phyloP scores from a whole-genome alignment of 2,329 filamentous ascomycete species.

The Plenodomus biglobosus region DNA sequence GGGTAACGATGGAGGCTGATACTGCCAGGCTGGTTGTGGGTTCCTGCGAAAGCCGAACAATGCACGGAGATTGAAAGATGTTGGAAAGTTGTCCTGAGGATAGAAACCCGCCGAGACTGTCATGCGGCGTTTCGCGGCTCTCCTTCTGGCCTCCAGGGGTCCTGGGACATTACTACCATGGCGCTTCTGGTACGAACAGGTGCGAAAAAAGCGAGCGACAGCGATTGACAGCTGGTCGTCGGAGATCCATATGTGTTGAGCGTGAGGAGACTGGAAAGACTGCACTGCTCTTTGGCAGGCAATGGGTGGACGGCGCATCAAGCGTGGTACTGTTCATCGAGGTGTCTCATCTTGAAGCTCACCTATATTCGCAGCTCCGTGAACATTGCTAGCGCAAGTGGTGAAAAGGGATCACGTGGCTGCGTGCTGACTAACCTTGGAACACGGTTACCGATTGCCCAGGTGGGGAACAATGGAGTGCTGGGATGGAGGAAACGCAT shows the following conservation, averaged over 20 bases:
- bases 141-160: constrained; percentile 62
- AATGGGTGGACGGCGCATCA: constrained; percentile 53
- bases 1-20: constrained; percentile 36
- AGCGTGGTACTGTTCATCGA: constrained; percentile 31
- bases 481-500: neutral
- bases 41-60: constrained; percentile 31
- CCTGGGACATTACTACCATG: constrained; percentile 64
- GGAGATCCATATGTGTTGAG: constrained; percentile 60
- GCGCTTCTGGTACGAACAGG: constrained; percentile 51
- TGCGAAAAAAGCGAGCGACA: constrained; percentile 55
- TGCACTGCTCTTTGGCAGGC: constrained; percentile 56
- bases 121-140: constrained; percentile 59
- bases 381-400: neutral
- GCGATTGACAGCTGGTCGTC: constrained; percentile 58
- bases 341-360: constrained; percentile 13
- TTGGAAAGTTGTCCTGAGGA: constrained; percentile 23
- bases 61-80: constrained; percentile 31
- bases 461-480: neutral
- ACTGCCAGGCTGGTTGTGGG: constrained; percentile 34
- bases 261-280: constrained; percentile 43
- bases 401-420: no score
- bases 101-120: constrained; percentile 49
- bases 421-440: neutral
- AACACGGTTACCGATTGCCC: no score
- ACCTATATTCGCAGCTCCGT: neutral